Evolutionary conservation across 23 red algal genomes (phyloP), one percentile per base, ranked within the genome.

Genomic region (Pyropia haitanensis): DNA sequence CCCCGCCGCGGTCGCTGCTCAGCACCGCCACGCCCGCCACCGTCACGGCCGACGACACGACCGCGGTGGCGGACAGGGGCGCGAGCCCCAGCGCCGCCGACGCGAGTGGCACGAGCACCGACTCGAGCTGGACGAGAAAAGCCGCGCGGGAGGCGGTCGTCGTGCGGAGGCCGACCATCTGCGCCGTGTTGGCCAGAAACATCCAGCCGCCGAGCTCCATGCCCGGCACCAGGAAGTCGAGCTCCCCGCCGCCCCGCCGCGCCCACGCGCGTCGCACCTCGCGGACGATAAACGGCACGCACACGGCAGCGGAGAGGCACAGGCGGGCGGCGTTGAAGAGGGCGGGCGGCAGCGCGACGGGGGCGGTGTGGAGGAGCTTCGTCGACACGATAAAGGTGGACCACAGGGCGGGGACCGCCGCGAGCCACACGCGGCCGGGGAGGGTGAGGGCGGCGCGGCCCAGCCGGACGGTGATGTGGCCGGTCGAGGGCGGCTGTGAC

Each of bases 131-230:
- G 16, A 67, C 81, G 17, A 96, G 78, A 53, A 96, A 96, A 0
- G 91, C 76, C 50, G 78, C 91, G n/a, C 85, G 71, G 13, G 91
- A 77, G 14, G 91, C 91, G 27, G 91, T 44, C 2, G 84, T 96
- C 48, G 68, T 49, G 28, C 64, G 60, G 31, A 96, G 59, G 9
- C 70, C 91, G 32, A 65, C 50, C 50, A 88, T 71, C 55, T 89
- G 83, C 18, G 77, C 33, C 33, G 76, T 60, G 68, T 89, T 89
- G 13, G 71, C 83, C 27, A 76, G 16, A 55, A 96, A 68, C 49
- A 82, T 81, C 62, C 74, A 96, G 5, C 60, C 33, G 27, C 91
- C 91, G 49, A 96, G 71, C 64, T 96, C 91, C 17, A 85, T 20
- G 18, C 91, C 91, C 18, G 88, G 73, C 20, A 65, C 39, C 39